A percentile compares a stretch with the other conserved stretches of the same genome.
phyloP scores from a whole-genome alignment of 495 filamentous ascomycete genomes.

The Tuber brumale region DNA sequence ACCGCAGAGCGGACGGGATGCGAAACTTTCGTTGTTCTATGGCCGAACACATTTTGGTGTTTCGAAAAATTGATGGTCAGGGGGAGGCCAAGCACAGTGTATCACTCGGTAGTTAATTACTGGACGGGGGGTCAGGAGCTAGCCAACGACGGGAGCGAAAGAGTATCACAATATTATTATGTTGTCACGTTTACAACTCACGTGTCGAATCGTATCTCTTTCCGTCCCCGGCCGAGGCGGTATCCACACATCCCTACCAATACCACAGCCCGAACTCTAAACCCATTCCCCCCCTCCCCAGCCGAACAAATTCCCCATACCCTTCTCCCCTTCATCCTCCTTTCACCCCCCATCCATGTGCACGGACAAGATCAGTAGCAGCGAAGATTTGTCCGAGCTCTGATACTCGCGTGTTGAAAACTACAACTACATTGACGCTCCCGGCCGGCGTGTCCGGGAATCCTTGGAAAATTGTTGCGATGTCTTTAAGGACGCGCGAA shows the following conservation, averaged over 20 bases:
- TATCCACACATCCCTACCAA: neutral
- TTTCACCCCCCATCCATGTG: neutral
- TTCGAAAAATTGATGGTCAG: neutral
- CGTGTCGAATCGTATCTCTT: neutral
- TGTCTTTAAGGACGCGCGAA: too few relatives aligned
- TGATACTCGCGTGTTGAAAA: neutral
- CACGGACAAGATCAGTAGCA: neutral
- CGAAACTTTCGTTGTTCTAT: conserved; percentile 6
- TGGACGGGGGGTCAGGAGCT: neutral
- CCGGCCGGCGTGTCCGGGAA: too few relatives aligned
- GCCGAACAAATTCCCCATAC: neutral
- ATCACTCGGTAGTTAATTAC: neutral
- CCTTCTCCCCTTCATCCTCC: too few relatives aligned
- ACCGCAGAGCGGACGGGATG: conserved; percentile 10
- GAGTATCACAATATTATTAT: too few relatives aligned
- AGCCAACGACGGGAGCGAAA: neutral
- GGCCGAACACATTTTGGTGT: neutral
- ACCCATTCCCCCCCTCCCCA: neutral
- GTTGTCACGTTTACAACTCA: neutral
- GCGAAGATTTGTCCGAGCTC: neutral
- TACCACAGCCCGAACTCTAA: neutral
- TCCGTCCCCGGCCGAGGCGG: neutral
- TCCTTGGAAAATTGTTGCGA: too few relatives aligned
- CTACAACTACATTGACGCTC: neutral
- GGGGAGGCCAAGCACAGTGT: neutral